These are phyloP conservation scores for Monosporascus sp. DNA, from an alignment of 2,329 filamentous ascomycete genomes.

Conservation along the genomic window DNA sequence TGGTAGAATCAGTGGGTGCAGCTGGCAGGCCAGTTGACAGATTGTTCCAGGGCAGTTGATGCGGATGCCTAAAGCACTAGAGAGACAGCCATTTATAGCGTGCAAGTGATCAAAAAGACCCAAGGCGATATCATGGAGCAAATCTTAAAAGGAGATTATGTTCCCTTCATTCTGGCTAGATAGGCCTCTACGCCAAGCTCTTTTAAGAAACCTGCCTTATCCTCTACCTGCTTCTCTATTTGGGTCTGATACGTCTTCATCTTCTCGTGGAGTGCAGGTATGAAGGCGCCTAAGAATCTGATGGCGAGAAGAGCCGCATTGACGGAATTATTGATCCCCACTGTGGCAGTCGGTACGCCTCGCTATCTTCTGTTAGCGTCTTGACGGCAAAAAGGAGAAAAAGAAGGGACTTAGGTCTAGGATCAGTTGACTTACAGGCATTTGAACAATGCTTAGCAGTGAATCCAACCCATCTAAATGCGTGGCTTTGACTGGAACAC, in stretches of 20 bases:
- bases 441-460: constrained; percentile 68
- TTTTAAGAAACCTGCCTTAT: constrained; percentile 53
- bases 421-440: constrained; percentile 42
- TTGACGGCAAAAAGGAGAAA: no score
- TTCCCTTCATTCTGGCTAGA: constrained; percentile 32
- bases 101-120: no score
- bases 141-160: background rate
- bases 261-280: constrained; percentile 48
- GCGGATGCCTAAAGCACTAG: no score
- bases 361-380: constrained; percentile 16
- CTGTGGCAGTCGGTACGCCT: constrained; percentile 68
- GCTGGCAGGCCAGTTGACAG: no score
- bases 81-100: no score
- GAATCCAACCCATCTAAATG: constrained; percentile 67
- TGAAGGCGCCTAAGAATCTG: constrained; percentile 54
- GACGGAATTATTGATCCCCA: constrained; percentile 74
- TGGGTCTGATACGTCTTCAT: constrained; percentile 57
- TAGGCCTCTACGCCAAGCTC: constrained; percentile 54
- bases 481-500: constrained; percentile 70
- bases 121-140: no score
- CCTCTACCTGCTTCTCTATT: constrained; percentile 58
- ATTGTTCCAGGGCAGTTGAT: no score
- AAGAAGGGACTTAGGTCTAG: no score
- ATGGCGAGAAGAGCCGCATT: constrained; percentile 69
- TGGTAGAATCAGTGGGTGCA: no score